Evolutionary conservation across 768 basidiomycete genomes (phyloP), one percentile per base, ranked within the genome.

Genomic region (Leccinum subgranulosum): DNA sequence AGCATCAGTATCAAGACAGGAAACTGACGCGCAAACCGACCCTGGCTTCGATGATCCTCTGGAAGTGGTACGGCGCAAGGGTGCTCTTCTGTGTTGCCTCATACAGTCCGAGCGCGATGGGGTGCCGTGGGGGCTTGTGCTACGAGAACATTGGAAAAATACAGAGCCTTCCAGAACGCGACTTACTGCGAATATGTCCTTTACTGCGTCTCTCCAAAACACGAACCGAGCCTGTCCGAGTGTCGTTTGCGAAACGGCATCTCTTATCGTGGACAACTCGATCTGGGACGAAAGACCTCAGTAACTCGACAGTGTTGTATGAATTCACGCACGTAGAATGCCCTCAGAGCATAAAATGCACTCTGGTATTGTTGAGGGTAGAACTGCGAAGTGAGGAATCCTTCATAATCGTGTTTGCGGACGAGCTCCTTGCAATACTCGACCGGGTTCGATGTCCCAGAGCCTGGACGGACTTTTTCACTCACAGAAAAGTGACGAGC

Each of bases 211-310:
- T 64, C 84, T 82, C 92, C 92, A 94, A 69, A 93, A 94, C 68
- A 92, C 86, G 77, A 92, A 82, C 61, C 90, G 80, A 81, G 92
- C 90, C 69, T 84, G 83, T n/a, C 90, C 92, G 55, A 94, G 84
- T 39, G 81, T 77, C 34, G 82, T 68, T 57, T 87, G 88, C 17
- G 90, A 89, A 14, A 90, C 87, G 39, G 79, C 76, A 59, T 94
- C 92, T 70, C 86, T 88, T 17, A 92, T 74, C 68, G 77, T 87
- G 10, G 91, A 86, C 54, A 93, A 73, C 69, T 94, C 92, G 54
- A 89, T 82, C 88, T 92, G 45, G 14, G 17, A 51, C 49, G n/a
- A 25, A 5, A 29, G 49, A 41, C 31, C 5, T 70, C 36, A 73
- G 58, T 39, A 49, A 11, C 1, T 8, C 1, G 28, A 6, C 25